Percentiles rank a stretch among this genome's conserved stretches.
phyloP scores from a whole-genome alignment of 352 stramenopile genomes.

The Phytophthora podocarpi region DNA sequence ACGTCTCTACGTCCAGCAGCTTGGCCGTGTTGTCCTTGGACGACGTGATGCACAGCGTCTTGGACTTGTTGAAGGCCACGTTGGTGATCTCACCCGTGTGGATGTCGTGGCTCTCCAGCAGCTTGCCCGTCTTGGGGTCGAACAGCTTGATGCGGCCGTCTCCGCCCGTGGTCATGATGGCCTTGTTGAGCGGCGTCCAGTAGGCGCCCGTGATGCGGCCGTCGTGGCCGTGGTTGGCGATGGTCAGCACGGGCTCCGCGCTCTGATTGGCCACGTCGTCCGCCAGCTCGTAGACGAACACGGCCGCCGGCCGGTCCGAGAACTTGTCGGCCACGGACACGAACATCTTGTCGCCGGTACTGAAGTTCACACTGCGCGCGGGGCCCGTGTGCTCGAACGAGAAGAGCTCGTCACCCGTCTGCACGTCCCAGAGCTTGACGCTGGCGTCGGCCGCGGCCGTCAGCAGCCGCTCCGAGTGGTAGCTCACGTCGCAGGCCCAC shows the following conservation, averaged over 20 bases:
- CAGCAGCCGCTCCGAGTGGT: slow-evolving; percentile 93
- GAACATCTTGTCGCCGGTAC: slow-evolving; percentile 85
- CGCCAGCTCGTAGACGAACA: slow-evolving; percentile 85
- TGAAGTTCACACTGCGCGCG: slow-evolving; percentile 87
- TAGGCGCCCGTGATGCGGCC: slow-evolving; percentile 82
- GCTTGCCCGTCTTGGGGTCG: slow-evolving; percentile 68
- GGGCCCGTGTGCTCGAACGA: slow-evolving; percentile 85
- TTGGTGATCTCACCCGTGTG: slow-evolving; percentile 98
- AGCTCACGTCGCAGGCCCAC: slow-evolving; percentile 96
- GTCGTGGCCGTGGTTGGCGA: slow-evolving; percentile 82
- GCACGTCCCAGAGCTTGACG: slow-evolving; percentile 92
- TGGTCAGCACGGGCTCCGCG: slow-evolving; percentile 68
- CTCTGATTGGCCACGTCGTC: slow-evolving; percentile 63
- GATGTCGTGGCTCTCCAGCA: slow-evolving; percentile 83
- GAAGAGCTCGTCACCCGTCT: slow-evolving; percentile 89
- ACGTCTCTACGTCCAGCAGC: slow-evolving; percentile 94
- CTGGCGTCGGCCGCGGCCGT: slow-evolving; percentile 96
- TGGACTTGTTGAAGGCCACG: slow-evolving; percentile 95
- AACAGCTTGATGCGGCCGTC: slow-evolving; percentile 86
- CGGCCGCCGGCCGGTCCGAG: slow-evolving; percentile 71
- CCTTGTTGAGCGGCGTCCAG: slow-evolving; percentile 89
- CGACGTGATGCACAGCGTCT: slow-evolving; percentile 97
- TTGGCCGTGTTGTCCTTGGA: slow-evolving; percentile 98
- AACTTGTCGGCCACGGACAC: slow-evolving; percentile 88
- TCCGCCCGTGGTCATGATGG: slow-evolving; percentile 86